These are phyloP conservation scores for Globisporangium paroecandrum DNA, from an alignment of 352 stramenopile genomes.

Conservation along the genomic window DNA sequence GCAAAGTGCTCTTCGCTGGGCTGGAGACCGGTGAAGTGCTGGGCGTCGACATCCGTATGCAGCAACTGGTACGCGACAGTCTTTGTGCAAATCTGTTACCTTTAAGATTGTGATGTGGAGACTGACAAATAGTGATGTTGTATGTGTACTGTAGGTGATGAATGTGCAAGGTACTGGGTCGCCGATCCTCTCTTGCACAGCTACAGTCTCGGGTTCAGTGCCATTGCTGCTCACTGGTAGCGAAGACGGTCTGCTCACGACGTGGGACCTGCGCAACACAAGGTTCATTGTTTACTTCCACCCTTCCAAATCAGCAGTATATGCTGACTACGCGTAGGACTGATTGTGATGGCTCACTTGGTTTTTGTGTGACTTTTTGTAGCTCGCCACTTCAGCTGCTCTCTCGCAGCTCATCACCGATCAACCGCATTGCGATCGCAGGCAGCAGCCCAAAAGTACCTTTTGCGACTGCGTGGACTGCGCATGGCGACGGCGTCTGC, in stretches of 20 bases:
- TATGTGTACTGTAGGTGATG: constrained; percentile 26
- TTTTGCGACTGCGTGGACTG: constrained; percentile 39
- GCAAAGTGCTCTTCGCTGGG: constrained; percentile 59
- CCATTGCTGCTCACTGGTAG: constrained; percentile 54
- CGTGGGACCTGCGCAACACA: constrained; percentile 61
- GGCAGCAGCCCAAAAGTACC: constrained; percentile 1
- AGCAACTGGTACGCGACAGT: constrained; percentile 23
- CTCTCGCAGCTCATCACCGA: constrained; percentile 49
- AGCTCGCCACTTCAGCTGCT: constrained; percentile 45
- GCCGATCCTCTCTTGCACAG: constrained; percentile 39
- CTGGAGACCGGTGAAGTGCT: constrained; percentile 58
- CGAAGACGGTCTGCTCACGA: constrained; percentile 55
- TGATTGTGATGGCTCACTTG: not conserved
- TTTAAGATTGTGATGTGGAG: not conserved
- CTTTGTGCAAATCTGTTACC: not conserved
- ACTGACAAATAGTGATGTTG: not conserved
- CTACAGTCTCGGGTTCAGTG: not conserved
- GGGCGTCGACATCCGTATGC: constrained; percentile 56
- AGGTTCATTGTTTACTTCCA: constrained; percentile 21
- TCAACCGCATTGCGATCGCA: constrained; percentile 36
- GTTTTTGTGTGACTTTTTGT: not conserved
- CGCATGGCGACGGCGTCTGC: constrained; percentile 52
- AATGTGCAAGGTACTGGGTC: constrained; percentile 31
- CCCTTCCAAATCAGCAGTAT: too few relatives aligned
- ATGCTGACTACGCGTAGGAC: too few relatives aligned